Conservation (phyloP, 1,284 basidiomycete genomes). For the Ganoderma leucocontextum region DNA sequence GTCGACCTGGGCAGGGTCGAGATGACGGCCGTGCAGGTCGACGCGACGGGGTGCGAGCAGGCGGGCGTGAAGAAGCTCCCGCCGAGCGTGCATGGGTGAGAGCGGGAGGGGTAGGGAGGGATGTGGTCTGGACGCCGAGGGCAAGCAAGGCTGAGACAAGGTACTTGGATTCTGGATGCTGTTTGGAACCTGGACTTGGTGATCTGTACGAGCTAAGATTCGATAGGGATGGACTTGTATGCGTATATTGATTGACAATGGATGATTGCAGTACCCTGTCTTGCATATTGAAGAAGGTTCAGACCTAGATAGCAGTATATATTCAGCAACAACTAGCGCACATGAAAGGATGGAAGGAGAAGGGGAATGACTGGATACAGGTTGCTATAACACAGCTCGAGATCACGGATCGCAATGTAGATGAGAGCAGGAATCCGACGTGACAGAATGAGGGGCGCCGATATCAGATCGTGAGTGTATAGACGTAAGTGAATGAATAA, state of each 20-base stretch:
- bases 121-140: no score
- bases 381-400: constrained; percentile 20
- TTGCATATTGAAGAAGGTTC: background rate
- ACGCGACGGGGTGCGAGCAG: constrained; percentile 21
- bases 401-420: constrained; percentile 15
- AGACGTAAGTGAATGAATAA: constrained; percentile 20
- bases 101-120: background rate
- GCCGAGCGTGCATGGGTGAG: constrained; percentile 3
- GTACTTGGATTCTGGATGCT: background rate
- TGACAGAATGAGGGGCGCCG: background rate
- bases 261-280: background rate
- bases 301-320: constrained; percentile 7
- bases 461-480: background rate
- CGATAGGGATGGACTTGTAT: background rate
- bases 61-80: constrained; percentile 12
- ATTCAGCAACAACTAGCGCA: constrained; percentile 2
- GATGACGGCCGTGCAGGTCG: constrained; percentile 31
- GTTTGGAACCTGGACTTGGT: background rate
- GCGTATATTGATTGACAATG: background rate
- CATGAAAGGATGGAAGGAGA: background rate
- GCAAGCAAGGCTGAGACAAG: no score
- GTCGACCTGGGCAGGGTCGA: constrained; percentile 29
- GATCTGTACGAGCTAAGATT: no score
- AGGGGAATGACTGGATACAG: constrained; percentile 12
- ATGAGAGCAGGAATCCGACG: constrained; percentile 7